These are phyloP conservation scores for Oryza brachyantha DNA, from an alignment of 176 grass and related monocot species.

Conservation along the genomic window DNA sequence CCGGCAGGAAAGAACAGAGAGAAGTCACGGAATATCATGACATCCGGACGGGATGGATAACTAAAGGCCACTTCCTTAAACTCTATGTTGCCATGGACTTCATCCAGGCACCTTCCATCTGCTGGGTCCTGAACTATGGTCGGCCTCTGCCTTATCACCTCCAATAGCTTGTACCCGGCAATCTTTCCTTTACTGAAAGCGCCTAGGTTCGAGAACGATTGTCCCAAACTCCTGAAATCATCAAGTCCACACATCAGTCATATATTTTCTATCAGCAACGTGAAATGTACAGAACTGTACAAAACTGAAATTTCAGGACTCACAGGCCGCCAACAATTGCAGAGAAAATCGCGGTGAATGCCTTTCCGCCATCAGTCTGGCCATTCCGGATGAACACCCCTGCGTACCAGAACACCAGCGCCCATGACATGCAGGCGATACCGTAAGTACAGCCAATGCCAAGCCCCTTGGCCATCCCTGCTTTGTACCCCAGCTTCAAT, in stretches of 20 bases:
- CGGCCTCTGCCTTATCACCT: slow-evolving; percentile 81
- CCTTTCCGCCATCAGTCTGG: slow-evolving; percentile 84
- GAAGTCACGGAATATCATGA: slow-evolving; percentile 76
- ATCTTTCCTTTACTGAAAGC: slow-evolving; percentile 95
- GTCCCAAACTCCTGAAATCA: slow-evolving; percentile 71
- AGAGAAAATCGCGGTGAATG: slow-evolving; percentile 86
- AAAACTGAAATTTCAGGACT: slow-evolving; percentile 5
- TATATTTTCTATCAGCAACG: not conserved
- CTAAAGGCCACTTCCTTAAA: slow-evolving; percentile 83
- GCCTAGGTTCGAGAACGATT: slow-evolving; percentile 83
- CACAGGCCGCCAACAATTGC: slow-evolving; percentile 86
- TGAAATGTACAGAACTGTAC: not conserved
- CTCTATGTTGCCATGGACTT: slow-evolving; percentile 87
- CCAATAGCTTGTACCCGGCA: slow-evolving; percentile 80
- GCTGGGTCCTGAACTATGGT: slow-evolving; percentile 61
- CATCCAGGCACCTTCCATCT: slow-evolving; percentile 57
- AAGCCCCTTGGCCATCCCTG: slow-evolving; percentile 82
- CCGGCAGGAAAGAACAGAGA: slow-evolving; percentile 90
- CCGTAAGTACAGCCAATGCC: slow-evolving; percentile 88
- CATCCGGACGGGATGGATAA: slow-evolving; percentile 78
- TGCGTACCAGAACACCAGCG: slow-evolving; percentile 87
- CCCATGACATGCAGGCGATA: slow-evolving; percentile 95
- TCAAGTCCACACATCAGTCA: slow-evolving; percentile 12
- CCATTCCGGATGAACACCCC: slow-evolving; percentile 74
- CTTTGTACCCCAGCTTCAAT: slow-evolving; percentile 86